phyloP scores from a whole-genome alignment of 768 basidiomycete species.

The Phanerodontia chrysosporium region DNA sequence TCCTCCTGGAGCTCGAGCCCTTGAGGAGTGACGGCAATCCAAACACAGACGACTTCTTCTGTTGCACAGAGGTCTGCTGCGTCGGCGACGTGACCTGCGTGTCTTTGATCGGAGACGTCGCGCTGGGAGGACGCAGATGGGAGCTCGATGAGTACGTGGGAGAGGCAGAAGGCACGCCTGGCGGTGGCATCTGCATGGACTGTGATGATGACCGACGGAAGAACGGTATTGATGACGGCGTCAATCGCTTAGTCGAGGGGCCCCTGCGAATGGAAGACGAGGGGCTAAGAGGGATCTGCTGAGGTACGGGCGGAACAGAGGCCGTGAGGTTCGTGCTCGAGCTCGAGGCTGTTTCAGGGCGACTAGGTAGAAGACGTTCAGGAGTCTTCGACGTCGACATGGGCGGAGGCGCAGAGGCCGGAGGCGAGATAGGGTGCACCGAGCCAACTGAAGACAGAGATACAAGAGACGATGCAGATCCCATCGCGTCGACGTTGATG shows the following conservation, averaged over 20 bases:
- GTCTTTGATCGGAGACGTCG: constrained; percentile 49
- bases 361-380: constrained; percentile 55
- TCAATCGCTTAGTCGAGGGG: constrained; percentile 71
- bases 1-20: constrained; percentile 76
- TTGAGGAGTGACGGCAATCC: constrained; percentile 82
- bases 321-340: constrained; percentile 63
- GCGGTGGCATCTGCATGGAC: constrained; percentile 68
- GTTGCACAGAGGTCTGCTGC: constrained; percentile 39
- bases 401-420: constrained; percentile 30
- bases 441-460: constrained; percentile 76
- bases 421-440: constrained; percentile 38
- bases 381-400: constrained; percentile 55
- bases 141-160: constrained; percentile 35
- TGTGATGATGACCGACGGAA: constrained; percentile 90
- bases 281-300: constrained; percentile 66
- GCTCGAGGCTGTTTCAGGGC: constrained; percentile 75
- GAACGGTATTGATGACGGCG: constrained; percentile 91
- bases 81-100: constrained; percentile 45
- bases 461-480: constrained; percentile 69
- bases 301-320: constrained; percentile 48
- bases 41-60: constrained; percentile 80
- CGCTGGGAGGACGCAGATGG: constrained; percentile 41
- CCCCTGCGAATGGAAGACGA: constrained; percentile 63
- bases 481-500: constrained; percentile 71
- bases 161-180: constrained; percentile 23